phyloP scores from a whole-genome alignment of 2,329 filamentous ascomycete genomes.

The Pseudogymnoascus sp. region DNA sequence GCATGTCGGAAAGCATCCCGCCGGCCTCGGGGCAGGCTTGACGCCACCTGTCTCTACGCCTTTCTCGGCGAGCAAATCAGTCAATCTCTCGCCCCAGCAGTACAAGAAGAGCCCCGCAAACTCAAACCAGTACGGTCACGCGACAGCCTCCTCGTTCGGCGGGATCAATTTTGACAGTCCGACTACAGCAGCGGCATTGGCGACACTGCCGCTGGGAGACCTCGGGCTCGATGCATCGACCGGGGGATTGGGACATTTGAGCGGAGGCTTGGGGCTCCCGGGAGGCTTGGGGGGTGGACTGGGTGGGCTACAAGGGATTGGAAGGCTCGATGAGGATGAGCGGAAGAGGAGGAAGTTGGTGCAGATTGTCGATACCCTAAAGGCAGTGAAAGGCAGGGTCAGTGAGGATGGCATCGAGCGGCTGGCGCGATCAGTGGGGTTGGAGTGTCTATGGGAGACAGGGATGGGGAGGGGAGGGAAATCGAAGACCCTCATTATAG shows the following conservation, averaged over 20 bases:
- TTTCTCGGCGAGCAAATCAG: constrained; percentile 43
- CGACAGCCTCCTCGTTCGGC: constrained; percentile 31
- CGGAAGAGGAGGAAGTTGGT: constrained; percentile 35
- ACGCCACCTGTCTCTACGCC: constrained; percentile 60
- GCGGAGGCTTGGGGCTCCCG: neutral
- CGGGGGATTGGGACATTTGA: constrained; percentile 18
- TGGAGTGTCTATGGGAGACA: constrained; percentile 54
- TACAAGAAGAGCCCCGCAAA: constrained; percentile 50
- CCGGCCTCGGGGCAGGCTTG: constrained; percentile 30
- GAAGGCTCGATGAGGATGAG: constrained; percentile 41
- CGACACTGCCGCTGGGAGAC: constrained; percentile 40
- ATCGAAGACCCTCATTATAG: constrained; percentile 50
- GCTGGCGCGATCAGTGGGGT: constrained; percentile 56
- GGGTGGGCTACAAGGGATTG: constrained; percentile 11
- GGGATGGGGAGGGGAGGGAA: constrained; percentile 38
- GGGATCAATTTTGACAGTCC: constrained; percentile 54
- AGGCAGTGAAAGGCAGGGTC: constrained; percentile 49
- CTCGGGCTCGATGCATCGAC: constrained; percentile 39
- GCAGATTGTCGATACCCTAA: constrained; percentile 27
- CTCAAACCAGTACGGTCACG: constrained; percentile 34
- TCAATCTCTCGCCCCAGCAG: constrained; percentile 51
- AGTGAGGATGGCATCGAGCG: constrained; percentile 68
- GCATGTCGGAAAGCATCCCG: constrained; percentile 22
- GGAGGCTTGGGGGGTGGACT: neutral
- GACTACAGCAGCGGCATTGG: constrained; percentile 52